A percentile compares a stretch with the other conserved stretches of the same genome.
Conservation (phyloP, 768 basidiomycete species). For the Leucocoprinus leucothites region DNA sequence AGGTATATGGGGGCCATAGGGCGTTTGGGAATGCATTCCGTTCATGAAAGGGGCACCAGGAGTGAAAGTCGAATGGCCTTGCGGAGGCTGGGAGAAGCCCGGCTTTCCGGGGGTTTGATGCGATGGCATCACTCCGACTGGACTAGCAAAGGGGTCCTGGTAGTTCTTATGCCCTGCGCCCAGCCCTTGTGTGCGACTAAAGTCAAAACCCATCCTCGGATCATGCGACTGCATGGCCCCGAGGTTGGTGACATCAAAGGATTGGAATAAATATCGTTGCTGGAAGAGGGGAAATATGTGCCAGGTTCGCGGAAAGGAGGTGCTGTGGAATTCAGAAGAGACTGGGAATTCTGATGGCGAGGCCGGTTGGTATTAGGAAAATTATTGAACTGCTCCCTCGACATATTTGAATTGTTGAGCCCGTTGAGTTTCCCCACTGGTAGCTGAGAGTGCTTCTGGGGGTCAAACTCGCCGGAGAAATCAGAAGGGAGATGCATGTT, state of each 20-base stretch:
- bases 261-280: slow-evolving; percentile 31
- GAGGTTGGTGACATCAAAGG: slow-evolving; percentile 38
- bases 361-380: slow-evolving; percentile 42
- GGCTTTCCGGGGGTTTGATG: slow-evolving; percentile 22
- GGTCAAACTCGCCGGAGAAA: slow-evolving; percentile 35
- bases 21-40: slow-evolving; percentile 61
- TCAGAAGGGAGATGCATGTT: slow-evolving; percentile 36
- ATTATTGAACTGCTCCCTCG: slow-evolving; percentile 32
- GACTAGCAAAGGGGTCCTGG: slow-evolving; percentile 26
- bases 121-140: slow-evolving; percentile 18
- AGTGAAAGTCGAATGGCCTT: slow-evolving; percentile 26
- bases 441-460: slow-evolving; percentile 31
- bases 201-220: slow-evolving; percentile 33
- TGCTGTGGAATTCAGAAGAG: slow-evolving; percentile 24
- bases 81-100: slow-evolving; percentile 24
- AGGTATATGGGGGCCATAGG: slow-evolving; percentile 69
- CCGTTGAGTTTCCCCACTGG: slow-evolving; percentile 32
- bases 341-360: slow-evolving; percentile 35
- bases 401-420: slow-evolving; percentile 26
- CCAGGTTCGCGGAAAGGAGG: slow-evolving; percentile 34
- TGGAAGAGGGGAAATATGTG: slow-evolving; percentile 27
- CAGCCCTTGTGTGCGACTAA: slow-evolving; percentile 23
- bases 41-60: slow-evolving; percentile 24
- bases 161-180: slow-evolving; percentile 28
- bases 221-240: slow-evolving; percentile 34